Evolutionary conservation across 805 yeast species (phyloP), one percentile per base, ranked within the genome.

Genomic region (Wickerhamomyces xylosicus): DNA sequence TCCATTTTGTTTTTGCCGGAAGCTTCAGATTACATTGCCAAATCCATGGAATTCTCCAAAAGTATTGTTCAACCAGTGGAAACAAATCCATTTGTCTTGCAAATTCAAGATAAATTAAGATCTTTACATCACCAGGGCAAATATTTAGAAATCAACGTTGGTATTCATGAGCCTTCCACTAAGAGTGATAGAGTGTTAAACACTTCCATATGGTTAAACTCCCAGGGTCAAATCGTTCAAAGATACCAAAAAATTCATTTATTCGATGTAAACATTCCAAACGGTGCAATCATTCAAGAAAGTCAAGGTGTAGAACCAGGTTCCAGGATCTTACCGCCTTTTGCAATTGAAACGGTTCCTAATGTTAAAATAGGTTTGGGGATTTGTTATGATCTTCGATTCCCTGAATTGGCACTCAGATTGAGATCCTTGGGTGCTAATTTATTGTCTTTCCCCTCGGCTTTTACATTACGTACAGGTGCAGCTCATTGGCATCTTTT

Each of bases 381-480:
- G 2, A 82, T 85, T 27, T 90, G 95, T 58, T 87, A 85, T 58
- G 97, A 85, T 59, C 75, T 86, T 27, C 65, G 97, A 45, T 85
- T 86, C 54, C 95, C 95, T 0, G 95, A 87, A 54, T 61, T 84
- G 36, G 78, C 92, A 2, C 50, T 81, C 28, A 59, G 78, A 32
- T 59, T 84, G 28, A 63, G 95, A 37, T 54, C 72, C 9, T 49
- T 62, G 38, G 95, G 95, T 3, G 95, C 95, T 1, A 71, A 85
- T 41, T 63, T 90, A 18, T 49, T 90, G 31, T 72, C 90, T 3
- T 90, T 66, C 50, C 97, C 98, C 0, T 80, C 94, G 19, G 97
- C 97, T 0, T 92, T 94, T 67, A 92, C 96, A 0, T 73, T 83
- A 54, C 77, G 79, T 46, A 90, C 97, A 0, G 98, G 98, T 1